Base-by-base conservation (phyloP, 1,284 basidiomycete genomes). In the Cutaneotrichosporon sp. region DNA sequence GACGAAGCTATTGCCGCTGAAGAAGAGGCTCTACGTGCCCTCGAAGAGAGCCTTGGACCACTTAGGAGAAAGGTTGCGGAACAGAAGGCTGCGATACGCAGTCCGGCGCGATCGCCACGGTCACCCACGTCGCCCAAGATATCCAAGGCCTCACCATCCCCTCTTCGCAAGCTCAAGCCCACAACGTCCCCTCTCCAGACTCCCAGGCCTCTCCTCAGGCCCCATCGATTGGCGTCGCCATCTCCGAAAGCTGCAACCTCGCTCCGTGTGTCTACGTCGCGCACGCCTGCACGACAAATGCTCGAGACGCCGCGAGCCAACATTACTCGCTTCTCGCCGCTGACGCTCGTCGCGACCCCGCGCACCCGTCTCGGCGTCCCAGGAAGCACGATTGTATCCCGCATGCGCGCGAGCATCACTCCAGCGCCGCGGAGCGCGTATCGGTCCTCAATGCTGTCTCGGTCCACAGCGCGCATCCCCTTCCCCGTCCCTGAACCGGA, bases 1-100 rank as follows among this genome's bases (percentile, higher is more conserved):
- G 79, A 78, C 38, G 77, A 79, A 47, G 72, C 74, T 32, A 72
- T 81, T 64, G 72, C 71, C 61, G 73, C 73, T 1, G 79, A 81
- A 64, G 79, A 80, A 60, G 74, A 70, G 32, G 73, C 75, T 2
- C 66, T 80, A 11, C 62, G 67, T 22, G 68, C 63, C 2, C 69
- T 79, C 18, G 78, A 81, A 68, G 67, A 69, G 8, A 60, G 67
- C 10, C 46, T 80, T 2, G 70, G 65, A 1, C 71, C 70, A 32
- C 65, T 75, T 16, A 66, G 76, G 38, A 36, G 56, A 26, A 31
- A 32, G 34, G 47, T 47, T 31, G 46, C 30, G 21, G 49, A 22
- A 55, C 58, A 36, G 21, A 31, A 14, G 59, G 57, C 21, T 18
- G 50, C 8, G 4, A 22, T 22, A 21, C 46, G 9, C n/a, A 46